phyloP scores from a whole-genome alignment of 192 early-diverging fungal genomes.

The Linnemannia hyalina region DNA sequence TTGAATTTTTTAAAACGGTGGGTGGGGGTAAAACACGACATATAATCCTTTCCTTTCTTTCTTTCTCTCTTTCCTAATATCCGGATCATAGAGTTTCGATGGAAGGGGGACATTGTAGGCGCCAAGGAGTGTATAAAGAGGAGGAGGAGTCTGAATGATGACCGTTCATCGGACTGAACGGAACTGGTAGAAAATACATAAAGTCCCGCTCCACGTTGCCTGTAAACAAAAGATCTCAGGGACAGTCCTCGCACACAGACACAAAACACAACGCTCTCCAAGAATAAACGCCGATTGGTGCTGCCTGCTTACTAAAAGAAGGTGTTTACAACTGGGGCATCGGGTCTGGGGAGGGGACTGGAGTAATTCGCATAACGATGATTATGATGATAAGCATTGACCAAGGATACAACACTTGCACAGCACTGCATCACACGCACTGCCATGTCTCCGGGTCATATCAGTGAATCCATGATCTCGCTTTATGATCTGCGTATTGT shows the following conservation, averaged over 20 bases:
- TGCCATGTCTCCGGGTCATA: too few relatives aligned
- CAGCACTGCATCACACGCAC: background rate
- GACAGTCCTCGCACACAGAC: background rate
- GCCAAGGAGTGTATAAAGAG: background rate
- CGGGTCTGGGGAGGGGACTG: background rate
- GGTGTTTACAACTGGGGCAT: background rate
- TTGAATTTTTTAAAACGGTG: background rate
- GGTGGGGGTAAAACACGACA: background rate
- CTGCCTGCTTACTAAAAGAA: background rate
- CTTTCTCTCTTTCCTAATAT: background rate
- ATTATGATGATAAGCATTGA: background rate
- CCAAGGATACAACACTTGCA: background rate
- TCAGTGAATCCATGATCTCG: background rate
- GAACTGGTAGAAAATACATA: background rate
- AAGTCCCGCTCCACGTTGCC: constrained; percentile 9
- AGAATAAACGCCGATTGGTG: background rate
- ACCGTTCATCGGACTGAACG: background rate
- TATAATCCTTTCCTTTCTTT: background rate
- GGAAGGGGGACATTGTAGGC: background rate
- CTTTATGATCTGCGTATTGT: background rate
- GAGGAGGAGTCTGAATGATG: background rate
- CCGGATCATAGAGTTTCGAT: background rate
- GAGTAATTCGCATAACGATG: background rate
- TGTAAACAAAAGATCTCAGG: background rate
- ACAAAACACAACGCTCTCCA: background rate